phyloP scores from a whole-genome alignment of 257 asterid species.

The Rauvolfia tetraphylla region DNA sequence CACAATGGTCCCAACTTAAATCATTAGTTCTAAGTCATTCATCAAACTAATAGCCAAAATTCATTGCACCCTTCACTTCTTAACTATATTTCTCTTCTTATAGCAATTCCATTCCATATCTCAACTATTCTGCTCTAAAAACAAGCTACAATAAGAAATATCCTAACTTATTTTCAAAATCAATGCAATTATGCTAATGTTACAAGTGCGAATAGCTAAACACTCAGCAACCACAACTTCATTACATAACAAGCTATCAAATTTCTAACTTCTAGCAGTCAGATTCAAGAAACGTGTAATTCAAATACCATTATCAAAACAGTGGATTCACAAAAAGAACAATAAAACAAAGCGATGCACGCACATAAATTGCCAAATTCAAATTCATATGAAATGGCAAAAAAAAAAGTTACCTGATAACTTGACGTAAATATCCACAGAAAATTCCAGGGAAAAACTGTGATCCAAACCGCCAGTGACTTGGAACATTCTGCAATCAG shows the following conservation, averaged over 20 bases:
- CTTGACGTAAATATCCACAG: conserved; percentile 23
- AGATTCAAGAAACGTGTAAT: conserved; percentile 28
- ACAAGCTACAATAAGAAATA: background rate
- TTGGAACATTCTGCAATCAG: conserved; percentile 43
- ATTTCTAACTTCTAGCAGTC: conserved; percentile 1
- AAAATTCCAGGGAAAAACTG: conserved; percentile 28
- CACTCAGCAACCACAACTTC: conserved; percentile 9
- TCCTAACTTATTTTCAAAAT: background rate
- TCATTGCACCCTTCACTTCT: background rate
- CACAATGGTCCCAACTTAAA: background rate
- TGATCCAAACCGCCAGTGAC: conserved; percentile 53
- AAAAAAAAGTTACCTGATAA: conserved; percentile 25
- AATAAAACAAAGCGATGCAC: background rate
- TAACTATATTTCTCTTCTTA: background rate
- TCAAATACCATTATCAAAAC: conserved; percentile 25
- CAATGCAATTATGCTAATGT: background rate
- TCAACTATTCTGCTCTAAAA: background rate
- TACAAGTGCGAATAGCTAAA: conserved; percentile 2
- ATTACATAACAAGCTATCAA: background rate
- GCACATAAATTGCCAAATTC: conserved; percentile 17
- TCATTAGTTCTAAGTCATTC: background rate
- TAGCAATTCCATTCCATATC: background rate
- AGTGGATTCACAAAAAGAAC: conserved; percentile 6
- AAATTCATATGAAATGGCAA: conserved; percentile 8
- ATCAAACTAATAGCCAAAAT: background rate